Evolutionary conservation across 2,329 filamentous ascomycete genomes (phyloP).

Genomic region (Mycosphaerella arachidis): DNA sequence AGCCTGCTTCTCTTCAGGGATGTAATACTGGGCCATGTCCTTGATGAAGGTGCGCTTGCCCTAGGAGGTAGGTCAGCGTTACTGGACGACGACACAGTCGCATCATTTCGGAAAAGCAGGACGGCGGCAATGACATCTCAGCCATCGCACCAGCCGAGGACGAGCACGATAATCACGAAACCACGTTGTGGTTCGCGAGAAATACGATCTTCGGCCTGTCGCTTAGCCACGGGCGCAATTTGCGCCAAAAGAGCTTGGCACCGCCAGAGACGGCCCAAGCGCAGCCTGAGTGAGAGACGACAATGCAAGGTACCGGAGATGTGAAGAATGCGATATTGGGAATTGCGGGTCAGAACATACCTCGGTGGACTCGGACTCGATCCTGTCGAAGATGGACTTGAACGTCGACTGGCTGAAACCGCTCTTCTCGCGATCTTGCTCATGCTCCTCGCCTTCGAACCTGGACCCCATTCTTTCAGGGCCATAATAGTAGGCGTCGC

Average conservation of each 20-base stretch:
- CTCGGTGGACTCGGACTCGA: conserved; percentile 69
- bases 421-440: conserved; percentile 49
- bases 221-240: neutral
- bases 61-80: conserved; percentile 41
- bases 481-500: conserved; percentile 93
- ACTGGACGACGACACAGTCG: neutral
- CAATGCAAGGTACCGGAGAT: neutral
- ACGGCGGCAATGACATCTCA: neutral
- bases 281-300: conserved; percentile 4
- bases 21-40: conserved; percentile 90
- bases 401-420: conserved; percentile 69
- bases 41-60: conserved; percentile 96
- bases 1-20: conserved; percentile 66
- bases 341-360: conserved; percentile 46
- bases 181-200: neutral
- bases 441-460: conserved; percentile 62
- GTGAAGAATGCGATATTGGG: conserved; percentile 1
- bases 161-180: neutral
- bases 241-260: neutral
- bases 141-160: too few species aligned
- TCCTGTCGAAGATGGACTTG: conserved; percentile 69
- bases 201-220: neutral
- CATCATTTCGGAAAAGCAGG: neutral
- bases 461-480: conserved; percentile 79
- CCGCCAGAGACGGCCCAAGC: neutral